These are phyloP conservation scores for Penicillium sp. DNA, from an alignment of 2,329 filamentous ascomycete genomes.

Conservation along the genomic window DNA sequence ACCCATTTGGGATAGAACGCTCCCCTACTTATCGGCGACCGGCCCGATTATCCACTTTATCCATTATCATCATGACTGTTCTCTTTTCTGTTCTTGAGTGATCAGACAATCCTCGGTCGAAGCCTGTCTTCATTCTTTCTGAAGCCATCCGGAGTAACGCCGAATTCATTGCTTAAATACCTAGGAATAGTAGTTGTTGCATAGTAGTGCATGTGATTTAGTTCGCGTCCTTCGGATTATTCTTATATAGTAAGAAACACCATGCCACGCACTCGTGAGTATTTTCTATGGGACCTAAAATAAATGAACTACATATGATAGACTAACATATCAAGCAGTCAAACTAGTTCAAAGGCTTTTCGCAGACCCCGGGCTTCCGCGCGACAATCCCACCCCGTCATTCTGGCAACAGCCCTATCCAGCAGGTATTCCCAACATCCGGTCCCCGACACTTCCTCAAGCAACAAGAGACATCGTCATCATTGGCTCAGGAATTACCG, in stretches of 20 bases:
- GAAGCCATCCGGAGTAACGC: not conserved
- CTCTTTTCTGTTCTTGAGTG: not conserved
- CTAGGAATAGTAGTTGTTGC: not conserved
- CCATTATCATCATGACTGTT: not conserved
- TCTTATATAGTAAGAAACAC: not conserved
- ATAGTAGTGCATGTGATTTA: not conserved
- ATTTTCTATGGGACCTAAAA: not conserved
- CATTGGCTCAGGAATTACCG: conserved; percentile 26
- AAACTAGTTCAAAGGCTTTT: not conserved
- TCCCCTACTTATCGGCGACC: not conserved
- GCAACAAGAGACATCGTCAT: conserved; percentile 21
- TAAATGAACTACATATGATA: not conserved
- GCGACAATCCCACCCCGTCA: not conserved
- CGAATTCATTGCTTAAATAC: not conserved
- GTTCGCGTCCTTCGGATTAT: not conserved
- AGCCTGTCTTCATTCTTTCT: not conserved
- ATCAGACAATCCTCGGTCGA: not conserved
- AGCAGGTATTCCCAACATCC: conserved; percentile 15
- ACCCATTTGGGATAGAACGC: not conserved
- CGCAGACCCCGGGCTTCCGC: not conserved
- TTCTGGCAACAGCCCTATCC: conserved; percentile 23
- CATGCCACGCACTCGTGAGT: not conserved
- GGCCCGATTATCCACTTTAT: not conserved
- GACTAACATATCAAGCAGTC: not conserved
- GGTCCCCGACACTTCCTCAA: conserved; percentile 17